Percentiles rank a stretch among this genome's conserved stretches.
Evolutionary conservation across 2,329 filamentous ascomycete species (phyloP).

Genomic region (Zopfia rhizophila): DNA sequence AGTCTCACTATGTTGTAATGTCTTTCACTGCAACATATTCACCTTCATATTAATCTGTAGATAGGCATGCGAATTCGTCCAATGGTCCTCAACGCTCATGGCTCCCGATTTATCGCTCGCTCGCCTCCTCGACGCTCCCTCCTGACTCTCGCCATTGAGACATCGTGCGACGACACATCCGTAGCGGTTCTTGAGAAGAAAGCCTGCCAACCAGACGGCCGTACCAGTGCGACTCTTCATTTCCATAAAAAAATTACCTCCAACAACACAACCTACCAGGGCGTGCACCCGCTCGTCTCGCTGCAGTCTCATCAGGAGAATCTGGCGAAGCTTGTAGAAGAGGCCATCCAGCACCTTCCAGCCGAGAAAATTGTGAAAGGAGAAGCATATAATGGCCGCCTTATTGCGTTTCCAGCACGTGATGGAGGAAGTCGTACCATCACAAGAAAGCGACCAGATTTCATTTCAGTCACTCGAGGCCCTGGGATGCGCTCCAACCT

Average conservation of each 20-base stretch:
- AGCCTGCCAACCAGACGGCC: background rate
- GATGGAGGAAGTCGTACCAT: background rate
- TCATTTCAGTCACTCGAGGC: conserved; percentile 88
- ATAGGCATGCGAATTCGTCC: conserved; percentile 1
- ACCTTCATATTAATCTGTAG: too few relatives aligned
- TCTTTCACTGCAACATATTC: too few relatives aligned
- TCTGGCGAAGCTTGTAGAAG: conserved; percentile 74
- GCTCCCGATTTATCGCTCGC: background rate
- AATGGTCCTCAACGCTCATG: background rate
- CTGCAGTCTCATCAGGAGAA: conserved; percentile 78
- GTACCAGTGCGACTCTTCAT: conserved; percentile 66
- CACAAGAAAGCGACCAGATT: conserved; percentile 69
- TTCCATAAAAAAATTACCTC: conserved; percentile 86
- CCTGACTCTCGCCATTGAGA: conserved; percentile 77
- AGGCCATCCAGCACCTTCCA: conserved; percentile 69
- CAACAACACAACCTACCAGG: conserved; percentile 77
- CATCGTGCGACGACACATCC: conserved; percentile 92
- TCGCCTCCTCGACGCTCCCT: conserved; percentile 36
- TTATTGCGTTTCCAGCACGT: background rate
- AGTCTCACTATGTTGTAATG: too few relatives aligned
- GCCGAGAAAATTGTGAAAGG: conserved; percentile 6
- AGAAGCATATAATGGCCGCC: background rate
- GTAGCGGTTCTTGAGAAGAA: conserved; percentile 80
- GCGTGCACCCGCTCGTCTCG: conserved; percentile 82
- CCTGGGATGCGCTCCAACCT: conserved; percentile 88